phyloP scores from a whole-genome alignment of 192 early-diverging fungal genomes.

The Podila clonocystis region DNA sequence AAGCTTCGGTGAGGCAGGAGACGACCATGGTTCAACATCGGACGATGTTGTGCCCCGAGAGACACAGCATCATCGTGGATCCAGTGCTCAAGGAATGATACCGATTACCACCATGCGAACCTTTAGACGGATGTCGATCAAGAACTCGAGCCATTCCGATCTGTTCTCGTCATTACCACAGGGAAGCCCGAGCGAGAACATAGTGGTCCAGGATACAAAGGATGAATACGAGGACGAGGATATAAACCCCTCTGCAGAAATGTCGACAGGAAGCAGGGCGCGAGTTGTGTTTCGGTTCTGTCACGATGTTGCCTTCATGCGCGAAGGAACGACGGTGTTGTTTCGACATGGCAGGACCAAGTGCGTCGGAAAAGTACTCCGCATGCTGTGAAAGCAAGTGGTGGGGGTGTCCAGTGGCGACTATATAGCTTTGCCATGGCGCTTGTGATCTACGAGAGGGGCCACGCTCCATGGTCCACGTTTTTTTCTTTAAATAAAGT shows the following conservation, averaged over 20 bases:
- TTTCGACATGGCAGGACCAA: constrained; percentile 73
- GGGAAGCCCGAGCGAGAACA: not conserved
- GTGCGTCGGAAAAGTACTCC: constrained; percentile 73
- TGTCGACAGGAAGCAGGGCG: constrained; percentile 60
- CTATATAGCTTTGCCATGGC: too few species aligned
- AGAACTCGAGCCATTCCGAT: not conserved
- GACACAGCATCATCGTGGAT: not conserved
- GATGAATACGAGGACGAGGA: constrained; percentile 1
- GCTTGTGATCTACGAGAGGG: not conserved
- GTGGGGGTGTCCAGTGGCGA: too few species aligned
- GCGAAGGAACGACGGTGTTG: constrained; percentile 65
- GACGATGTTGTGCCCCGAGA: constrained; percentile 3
- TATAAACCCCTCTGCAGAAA: constrained; percentile 6
- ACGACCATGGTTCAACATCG: not conserved
- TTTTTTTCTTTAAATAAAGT: too few species aligned
- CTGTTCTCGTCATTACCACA: not conserved
- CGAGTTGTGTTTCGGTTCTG: constrained; percentile 64
- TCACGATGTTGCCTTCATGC: constrained; percentile 69
- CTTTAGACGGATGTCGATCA: constrained; percentile 23
- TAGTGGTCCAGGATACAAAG: not conserved
- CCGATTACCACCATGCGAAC: constrained; percentile 37
- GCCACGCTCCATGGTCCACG: not conserved
- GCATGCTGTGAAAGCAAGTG: constrained; percentile 22
- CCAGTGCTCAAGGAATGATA: constrained; percentile 24
- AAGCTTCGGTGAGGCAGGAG: not conserved